These are phyloP conservation scores for Saccharum spontaneum DNA, from an alignment of 176 grass and related monocot species.

Conservation along the genomic window DNA sequence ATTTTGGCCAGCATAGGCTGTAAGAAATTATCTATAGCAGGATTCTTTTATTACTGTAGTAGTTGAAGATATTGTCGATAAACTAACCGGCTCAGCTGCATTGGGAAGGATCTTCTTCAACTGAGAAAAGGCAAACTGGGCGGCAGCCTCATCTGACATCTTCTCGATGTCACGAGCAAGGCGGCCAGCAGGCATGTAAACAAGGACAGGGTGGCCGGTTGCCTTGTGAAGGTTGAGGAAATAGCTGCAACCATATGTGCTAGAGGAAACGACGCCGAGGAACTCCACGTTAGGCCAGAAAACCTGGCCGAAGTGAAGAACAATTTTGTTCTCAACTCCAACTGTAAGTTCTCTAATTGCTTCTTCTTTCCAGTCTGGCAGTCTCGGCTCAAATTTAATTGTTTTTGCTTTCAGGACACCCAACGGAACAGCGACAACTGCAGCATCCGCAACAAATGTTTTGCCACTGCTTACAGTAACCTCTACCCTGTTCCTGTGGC, in stretches of 20 bases:
- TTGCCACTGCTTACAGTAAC: slow-evolving; percentile 83
- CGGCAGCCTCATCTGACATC: slow-evolving; percentile 83
- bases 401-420: slow-evolving; percentile 81
- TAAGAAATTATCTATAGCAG: background rate
- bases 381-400: slow-evolving; percentile 80
- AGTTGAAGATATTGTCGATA: background rate
- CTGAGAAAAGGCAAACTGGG: slow-evolving; percentile 87
- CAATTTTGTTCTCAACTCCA: slow-evolving; percentile 95
- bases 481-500: slow-evolving; percentile 85
- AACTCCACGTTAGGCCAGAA: slow-evolving; percentile 99
- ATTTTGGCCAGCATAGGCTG: background rate
- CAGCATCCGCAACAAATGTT: slow-evolving; percentile 88
- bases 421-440: slow-evolving; percentile 69
- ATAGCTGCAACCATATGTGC: slow-evolving; percentile 95
- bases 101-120: slow-evolving; percentile 87
- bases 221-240: slow-evolving; percentile 99
- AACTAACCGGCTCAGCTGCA: slow-evolving; percentile 80
- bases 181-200: slow-evolving; percentile 95
- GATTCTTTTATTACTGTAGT: background rate
- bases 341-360: slow-evolving; percentile 75
- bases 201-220: slow-evolving; percentile 83
- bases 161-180: slow-evolving; percentile 95
- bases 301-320: slow-evolving; percentile 84
- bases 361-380: slow-evolving; percentile 94
- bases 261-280: slow-evolving; percentile 82